A percentile compares a stretch with the other conserved stretches of the same genome.
Conservation (phyloP, 805 yeast genomes). For the Cyberlindnera saturnus region DNA sequence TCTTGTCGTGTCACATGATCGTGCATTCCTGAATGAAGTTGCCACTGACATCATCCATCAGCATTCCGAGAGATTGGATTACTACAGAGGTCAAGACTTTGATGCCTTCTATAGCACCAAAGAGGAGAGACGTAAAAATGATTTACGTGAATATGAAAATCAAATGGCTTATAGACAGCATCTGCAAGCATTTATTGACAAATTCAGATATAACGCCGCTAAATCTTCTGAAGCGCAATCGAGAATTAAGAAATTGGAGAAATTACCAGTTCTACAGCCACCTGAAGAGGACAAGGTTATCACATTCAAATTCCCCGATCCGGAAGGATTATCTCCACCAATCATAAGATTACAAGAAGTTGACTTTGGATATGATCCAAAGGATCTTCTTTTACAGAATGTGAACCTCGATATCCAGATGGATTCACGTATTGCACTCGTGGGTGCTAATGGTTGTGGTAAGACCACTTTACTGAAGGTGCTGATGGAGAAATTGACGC, state of each 20-base stretch:
- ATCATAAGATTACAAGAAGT: slow-evolving; percentile 84
- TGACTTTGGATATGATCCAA: slow-evolving; percentile 73
- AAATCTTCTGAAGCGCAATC: slow-evolving; percentile 97
- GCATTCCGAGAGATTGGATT: slow-evolving; percentile 94
- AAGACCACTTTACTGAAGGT: slow-evolving; percentile 89
- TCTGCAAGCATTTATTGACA: slow-evolving; percentile 90
- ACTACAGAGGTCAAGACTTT: slow-evolving; percentile 89
- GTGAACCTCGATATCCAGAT: slow-evolving; percentile 88
- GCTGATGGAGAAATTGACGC: slow-evolving; percentile 70
- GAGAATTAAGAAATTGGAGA: slow-evolving; percentile 93
- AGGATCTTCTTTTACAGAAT: slow-evolving; percentile 56
- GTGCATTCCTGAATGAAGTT: slow-evolving; percentile 94
- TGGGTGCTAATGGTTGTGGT: slow-evolving; percentile 99
- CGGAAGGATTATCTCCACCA: slow-evolving; percentile 90
- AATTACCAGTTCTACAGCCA: slow-evolving; percentile 84
- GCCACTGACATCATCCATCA: slow-evolving; percentile 98
- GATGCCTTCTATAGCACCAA: slow-evolving; percentile 89
- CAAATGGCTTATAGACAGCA: slow-evolving; percentile 96
- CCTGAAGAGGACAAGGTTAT: slow-evolving; percentile 89
- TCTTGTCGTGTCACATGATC: slow-evolving; percentile 94
- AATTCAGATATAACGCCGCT: slow-evolving; percentile 95
- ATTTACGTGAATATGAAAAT: slow-evolving; percentile 90
- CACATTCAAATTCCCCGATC: slow-evolving; percentile 90
- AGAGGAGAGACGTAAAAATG: slow-evolving; percentile 92
- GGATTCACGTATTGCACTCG: slow-evolving; percentile 92